These are phyloP conservation scores for Verticillium tricorpus DNA, from an alignment of 2,329 filamentous ascomycete genomes.

Conservation along the genomic window DNA sequence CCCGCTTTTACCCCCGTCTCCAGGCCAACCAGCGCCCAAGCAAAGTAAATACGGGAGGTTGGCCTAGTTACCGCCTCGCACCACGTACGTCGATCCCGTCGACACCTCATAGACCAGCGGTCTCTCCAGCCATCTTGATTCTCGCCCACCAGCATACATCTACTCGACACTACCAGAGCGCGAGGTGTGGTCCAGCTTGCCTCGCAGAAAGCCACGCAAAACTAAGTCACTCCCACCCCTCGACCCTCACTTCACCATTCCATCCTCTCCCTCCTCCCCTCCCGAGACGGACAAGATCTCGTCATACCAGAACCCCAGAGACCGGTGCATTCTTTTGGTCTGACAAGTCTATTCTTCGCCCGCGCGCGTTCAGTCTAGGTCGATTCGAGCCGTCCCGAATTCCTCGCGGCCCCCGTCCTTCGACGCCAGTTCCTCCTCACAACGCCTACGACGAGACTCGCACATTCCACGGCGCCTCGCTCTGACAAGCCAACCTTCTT, in stretches of 20 bases:
- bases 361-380: background rate
- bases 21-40: slow-evolving; percentile 1
- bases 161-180: background rate
- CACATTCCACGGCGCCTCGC: background rate
- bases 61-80: slow-evolving; percentile 1
- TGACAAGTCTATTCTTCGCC: slow-evolving; percentile 6
- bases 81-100: background rate
- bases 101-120: background rate
- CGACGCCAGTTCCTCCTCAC: background rate
- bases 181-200: background rate
- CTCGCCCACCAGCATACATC: slow-evolving; percentile 1
- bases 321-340: slow-evolving; percentile 5
- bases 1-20: background rate
- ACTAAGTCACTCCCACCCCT: slow-evolving; percentile 10
- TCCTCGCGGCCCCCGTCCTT: slow-evolving; percentile 10
- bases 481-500: background rate
- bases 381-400: slow-evolving; percentile 10
- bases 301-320: slow-evolving; percentile 2
- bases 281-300: slow-evolving; percentile 6
- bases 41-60: slow-evolving; percentile 5
- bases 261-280: slow-evolving; percentile 1
- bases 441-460: background rate
- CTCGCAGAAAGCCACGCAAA: slow-evolving; percentile 3
- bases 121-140: background rate
- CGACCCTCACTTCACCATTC: slow-evolving; percentile 13